Conservation (phyloP, 495 filamentous ascomycete species). For the Aspergillus sclerotioniger region DNA sequence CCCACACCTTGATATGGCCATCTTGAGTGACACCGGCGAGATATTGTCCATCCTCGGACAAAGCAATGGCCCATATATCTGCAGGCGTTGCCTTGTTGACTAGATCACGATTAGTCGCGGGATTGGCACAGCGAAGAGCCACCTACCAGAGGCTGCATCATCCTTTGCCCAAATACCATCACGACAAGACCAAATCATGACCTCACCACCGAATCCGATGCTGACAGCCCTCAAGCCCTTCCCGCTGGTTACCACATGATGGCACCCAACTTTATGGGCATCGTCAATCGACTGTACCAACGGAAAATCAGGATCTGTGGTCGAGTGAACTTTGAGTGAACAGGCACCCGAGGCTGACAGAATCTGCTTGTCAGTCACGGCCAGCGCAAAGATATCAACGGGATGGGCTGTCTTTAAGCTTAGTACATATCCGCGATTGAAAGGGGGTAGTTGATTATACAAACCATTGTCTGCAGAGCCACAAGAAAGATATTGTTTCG, state of each 20-base stretch:
- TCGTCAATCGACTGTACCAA: slow-evolving; percentile 70
- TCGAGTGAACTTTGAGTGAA: slow-evolving; percentile 72
- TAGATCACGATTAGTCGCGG: slow-evolving; percentile 11
- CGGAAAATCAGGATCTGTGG: slow-evolving; percentile 64
- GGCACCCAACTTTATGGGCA: slow-evolving; percentile 82
- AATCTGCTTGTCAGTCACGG: slow-evolving; percentile 71
- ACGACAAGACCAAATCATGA: slow-evolving; percentile 70
- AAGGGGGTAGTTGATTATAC: slow-evolving; percentile 15
- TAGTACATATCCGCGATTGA: slow-evolving; percentile 15
- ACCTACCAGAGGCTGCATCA: slow-evolving; percentile 43
- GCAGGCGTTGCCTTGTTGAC: slow-evolving; percentile 47
- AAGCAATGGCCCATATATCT: slow-evolving; percentile 80
- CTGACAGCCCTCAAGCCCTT: slow-evolving; percentile 71
- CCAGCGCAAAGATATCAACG: slow-evolving; percentile 86
- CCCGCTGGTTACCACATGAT: slow-evolving; percentile 73
- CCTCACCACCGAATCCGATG: slow-evolving; percentile 83
- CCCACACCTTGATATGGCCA: slow-evolving; percentile 87
- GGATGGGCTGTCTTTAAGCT: slow-evolving; percentile 63
- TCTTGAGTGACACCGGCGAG: slow-evolving; percentile 79
- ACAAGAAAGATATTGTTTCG: slow-evolving; percentile 93
- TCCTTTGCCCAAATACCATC: slow-evolving; percentile 55
- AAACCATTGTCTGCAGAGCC: slow-evolving; percentile 86
- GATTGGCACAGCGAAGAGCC: slow-evolving; percentile 16
- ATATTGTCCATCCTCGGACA: slow-evolving; percentile 78
- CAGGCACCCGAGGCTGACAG: slow-evolving; percentile 83